phyloP scores from a whole-genome alignment of 306 rosid species.

The Malus asiatica region DNA sequence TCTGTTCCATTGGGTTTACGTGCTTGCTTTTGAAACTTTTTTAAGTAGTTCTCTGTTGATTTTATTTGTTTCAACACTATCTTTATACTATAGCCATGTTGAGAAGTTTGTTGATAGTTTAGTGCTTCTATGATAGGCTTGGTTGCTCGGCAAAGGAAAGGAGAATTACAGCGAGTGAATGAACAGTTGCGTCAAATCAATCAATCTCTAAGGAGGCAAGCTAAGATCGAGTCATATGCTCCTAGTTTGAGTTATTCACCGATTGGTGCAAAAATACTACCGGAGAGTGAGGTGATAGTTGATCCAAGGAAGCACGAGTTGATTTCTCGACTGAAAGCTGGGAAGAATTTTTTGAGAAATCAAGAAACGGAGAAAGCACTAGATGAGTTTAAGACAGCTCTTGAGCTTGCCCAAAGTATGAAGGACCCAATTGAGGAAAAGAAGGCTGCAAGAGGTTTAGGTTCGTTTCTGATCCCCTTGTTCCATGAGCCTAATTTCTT shows the following conservation, averaged over 20 bases:
- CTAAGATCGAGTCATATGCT: constrained; percentile 94
- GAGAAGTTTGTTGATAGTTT: constrained; percentile 6
- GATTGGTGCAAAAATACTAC: constrained; percentile 53
- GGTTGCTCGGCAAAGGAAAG: constrained; percentile 91
- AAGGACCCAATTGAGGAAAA: constrained; percentile 83
- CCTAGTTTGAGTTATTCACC: constrained; percentile 93
- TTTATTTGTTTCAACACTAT: not conserved
- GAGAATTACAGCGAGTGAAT: constrained; percentile 63
- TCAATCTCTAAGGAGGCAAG: constrained; percentile 81
- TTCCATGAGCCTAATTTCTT: not conserved
- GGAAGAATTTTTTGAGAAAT: constrained; percentile 83
- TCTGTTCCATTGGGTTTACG: not conserved
- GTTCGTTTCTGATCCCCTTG: constrained; percentile 34
- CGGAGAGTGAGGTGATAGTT: constrained; percentile 63
- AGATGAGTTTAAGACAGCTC: constrained; percentile 62
- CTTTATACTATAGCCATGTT: not conserved
- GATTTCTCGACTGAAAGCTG: constrained; percentile 71
- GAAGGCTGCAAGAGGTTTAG: constrained; percentile 96
- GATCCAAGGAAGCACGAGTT: constrained; percentile 79
- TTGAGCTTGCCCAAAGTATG: constrained; percentile 64
- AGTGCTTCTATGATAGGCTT: constrained; percentile 43
- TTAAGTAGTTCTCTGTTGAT: not conserved
- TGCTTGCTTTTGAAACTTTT: not conserved
- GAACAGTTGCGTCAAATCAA: constrained; percentile 93
- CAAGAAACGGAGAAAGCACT: constrained; percentile 74